A percentile compares a stretch with the other conserved stretches of the same genome.
Conservation (phyloP, 2,329 filamentous ascomycete genomes). For the Ophiosphaerella herpotricha region DNA sequence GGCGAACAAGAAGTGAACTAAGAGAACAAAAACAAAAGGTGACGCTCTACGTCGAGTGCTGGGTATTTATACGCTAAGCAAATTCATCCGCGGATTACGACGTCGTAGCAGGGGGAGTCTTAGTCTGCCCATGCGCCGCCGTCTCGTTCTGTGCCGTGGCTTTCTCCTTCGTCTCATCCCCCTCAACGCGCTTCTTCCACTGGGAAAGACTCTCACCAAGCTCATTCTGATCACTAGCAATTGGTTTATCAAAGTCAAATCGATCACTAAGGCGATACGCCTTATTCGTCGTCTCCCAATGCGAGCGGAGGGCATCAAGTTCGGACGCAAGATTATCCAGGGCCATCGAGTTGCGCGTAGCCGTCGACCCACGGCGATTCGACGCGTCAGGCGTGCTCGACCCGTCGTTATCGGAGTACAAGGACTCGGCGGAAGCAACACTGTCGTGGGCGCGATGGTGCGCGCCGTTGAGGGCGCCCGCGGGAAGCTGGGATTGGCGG, state of each 20-base stretch:
- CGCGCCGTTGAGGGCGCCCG: constrained; percentile 40
- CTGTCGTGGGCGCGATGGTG: constrained; percentile 60
- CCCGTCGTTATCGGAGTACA: constrained; percentile 51
- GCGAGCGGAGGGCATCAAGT: constrained; percentile 83
- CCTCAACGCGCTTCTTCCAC: constrained; percentile 38
- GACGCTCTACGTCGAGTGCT: too few relatives aligned
- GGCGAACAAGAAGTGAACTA: too few relatives aligned
- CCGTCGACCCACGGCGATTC: constrained; percentile 31
- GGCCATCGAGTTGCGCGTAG: constrained; percentile 66
- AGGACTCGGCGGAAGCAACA: constrained; percentile 61
- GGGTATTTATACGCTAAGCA: too few relatives aligned
- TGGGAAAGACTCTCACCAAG: constrained; percentile 39
- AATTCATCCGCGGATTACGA: constrained; percentile 13
- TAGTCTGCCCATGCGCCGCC: not conserved
- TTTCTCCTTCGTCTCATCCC: too few relatives aligned
- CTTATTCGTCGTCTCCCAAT: constrained; percentile 96
- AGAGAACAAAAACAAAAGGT: too few relatives aligned
- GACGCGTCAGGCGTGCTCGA: constrained; percentile 40
- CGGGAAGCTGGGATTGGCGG: constrained; percentile 64
- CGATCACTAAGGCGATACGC: constrained; percentile 89
- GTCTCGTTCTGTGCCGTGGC: not conserved
- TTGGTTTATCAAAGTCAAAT: constrained; percentile 77
- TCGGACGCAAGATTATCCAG: constrained; percentile 91
- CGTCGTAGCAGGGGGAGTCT: not conserved
- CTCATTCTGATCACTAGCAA: constrained; percentile 42